Conservation (phyloP, 2,329 filamentous ascomycete species). For the Claviceps arundinis region DNA sequence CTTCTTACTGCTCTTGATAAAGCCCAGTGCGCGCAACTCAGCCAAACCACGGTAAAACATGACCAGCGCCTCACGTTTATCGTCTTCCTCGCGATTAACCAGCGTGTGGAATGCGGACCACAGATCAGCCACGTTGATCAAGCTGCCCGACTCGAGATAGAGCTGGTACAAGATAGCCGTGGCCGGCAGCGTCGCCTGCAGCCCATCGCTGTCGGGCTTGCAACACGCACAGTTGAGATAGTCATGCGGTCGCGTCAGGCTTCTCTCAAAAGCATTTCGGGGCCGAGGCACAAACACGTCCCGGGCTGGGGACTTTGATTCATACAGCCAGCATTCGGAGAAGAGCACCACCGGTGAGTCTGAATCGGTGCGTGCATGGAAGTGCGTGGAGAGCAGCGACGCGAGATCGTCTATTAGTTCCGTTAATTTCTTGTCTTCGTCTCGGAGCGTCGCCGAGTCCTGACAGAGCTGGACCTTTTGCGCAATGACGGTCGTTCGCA, state of each 20-base stretch:
- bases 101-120: conserved; percentile 65
- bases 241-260: conserved; percentile 59
- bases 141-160: conserved; percentile 61
- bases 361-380: conserved; percentile 11
- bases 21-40: conserved; percentile 72
- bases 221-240: conserved; percentile 67
- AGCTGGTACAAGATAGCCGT: conserved; percentile 66
- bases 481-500: conserved; percentile 66
- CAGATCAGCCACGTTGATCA: conserved; percentile 69
- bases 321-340: conserved; percentile 64
- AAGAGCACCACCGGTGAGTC: conserved; percentile 38
- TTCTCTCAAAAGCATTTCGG: conserved; percentile 56
- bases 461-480: conserved; percentile 71
- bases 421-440: conserved; percentile 59
- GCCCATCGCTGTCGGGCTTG: conserved; percentile 29
- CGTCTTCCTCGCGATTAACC: conserved; percentile 31
- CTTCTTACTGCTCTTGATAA: conserved; percentile 80
- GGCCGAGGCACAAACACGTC: conserved; percentile 66
- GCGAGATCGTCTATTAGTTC: conserved; percentile 41
- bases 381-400: conserved; percentile 13
- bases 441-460: conserved; percentile 56
- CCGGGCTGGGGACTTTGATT: conserved; percentile 52
- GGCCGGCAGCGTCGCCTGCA: conserved; percentile 50
- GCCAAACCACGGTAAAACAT: conserved; percentile 77
- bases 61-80: conserved; percentile 49